Conservation (phyloP, 2,329 filamentous ascomycete genomes). For the Fusarium sp. region DNA sequence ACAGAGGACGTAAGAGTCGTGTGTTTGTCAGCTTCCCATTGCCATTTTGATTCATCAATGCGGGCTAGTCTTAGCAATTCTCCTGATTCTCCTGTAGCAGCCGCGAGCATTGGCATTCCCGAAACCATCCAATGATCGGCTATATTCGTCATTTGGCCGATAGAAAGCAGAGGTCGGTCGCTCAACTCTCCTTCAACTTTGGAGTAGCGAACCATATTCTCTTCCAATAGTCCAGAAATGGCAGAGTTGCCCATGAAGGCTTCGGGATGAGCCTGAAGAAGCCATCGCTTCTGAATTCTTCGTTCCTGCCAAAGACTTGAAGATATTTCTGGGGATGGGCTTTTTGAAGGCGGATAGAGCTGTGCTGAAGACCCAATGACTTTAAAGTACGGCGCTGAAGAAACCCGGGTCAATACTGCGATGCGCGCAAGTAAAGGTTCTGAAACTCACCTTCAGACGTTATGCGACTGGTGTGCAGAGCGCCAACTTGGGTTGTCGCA, state of each 20-base stretch:
- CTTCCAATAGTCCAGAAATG: slow-evolving; percentile 50
- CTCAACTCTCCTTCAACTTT: slow-evolving; percentile 43
- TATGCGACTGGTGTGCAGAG: slow-evolving; percentile 49
- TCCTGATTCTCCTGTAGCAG: slow-evolving; percentile 67
- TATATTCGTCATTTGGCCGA: slow-evolving; percentile 65
- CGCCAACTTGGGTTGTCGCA: slow-evolving; percentile 43
- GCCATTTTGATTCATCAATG: slow-evolving; percentile 63
- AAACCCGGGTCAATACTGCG: slow-evolving; percentile 7
- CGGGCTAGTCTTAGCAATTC: slow-evolving; percentile 68
- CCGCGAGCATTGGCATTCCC: slow-evolving; percentile 57
- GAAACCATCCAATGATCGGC: slow-evolving; percentile 45
- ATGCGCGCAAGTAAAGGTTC: slow-evolving; percentile 8
- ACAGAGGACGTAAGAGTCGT: slow-evolving; percentile 61
- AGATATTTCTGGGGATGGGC: slow-evolving; percentile 37
- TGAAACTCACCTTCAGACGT: slow-evolving; percentile 45
- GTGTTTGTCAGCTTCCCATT: slow-evolving; percentile 63
- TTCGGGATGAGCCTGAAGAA: slow-evolving; percentile 64
- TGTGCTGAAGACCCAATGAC: slow-evolving; percentile 51
- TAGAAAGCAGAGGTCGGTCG: slow-evolving; percentile 59
- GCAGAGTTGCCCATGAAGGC: slow-evolving; percentile 56
- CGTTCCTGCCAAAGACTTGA: slow-evolving; percentile 49
- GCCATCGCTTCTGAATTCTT: slow-evolving; percentile 60
- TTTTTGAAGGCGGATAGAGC: slow-evolving; percentile 51
- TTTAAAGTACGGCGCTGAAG: slow-evolving; percentile 49
- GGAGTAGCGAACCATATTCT: slow-evolving; percentile 52